Percentiles rank a stretch among this genome's conserved stretches.
Conservation (phyloP, 805 yeast genomes). For the Saturnispora gosingensis region DNA sequence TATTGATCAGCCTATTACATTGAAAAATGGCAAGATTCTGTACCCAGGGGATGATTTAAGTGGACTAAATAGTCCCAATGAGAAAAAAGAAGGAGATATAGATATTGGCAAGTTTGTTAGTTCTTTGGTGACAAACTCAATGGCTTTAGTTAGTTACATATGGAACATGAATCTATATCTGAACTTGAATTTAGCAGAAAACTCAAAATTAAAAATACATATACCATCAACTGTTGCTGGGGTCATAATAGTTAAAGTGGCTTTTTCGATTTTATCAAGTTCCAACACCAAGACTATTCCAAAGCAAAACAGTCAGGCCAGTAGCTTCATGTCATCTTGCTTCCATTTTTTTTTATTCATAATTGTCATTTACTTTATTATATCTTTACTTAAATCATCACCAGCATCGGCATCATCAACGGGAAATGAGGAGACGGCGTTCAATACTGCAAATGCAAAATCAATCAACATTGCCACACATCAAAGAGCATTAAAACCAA, state of each 20-base stretch:
- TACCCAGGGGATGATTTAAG: conserved; percentile 5
- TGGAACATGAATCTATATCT: conserved; percentile 25
- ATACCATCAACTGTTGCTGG: conserved; percentile 18
- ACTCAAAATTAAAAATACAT: conserved; percentile 19
- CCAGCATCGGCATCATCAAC: background rate
- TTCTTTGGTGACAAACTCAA: conserved; percentile 6
- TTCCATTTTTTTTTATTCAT: background rate
- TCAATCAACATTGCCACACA: background rate
- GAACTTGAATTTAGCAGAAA: conserved; percentile 18
- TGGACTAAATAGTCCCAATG: background rate
- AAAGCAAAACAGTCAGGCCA: background rate
- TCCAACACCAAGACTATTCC: background rate
- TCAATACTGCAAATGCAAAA: conserved; percentile 5
- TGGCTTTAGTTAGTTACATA: conserved; percentile 9
- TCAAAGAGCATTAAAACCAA: background rate
- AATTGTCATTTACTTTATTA: background rate
- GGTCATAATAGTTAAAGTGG: conserved; percentile 11
- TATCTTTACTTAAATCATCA: background rate
- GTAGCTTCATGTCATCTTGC: background rate
- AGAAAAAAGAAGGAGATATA: conserved; percentile 1
- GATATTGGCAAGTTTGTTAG: conserved; percentile 14
- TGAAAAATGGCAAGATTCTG: conserved; percentile 14
- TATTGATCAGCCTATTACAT: conserved; percentile 22
- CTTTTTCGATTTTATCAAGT: conserved; percentile 3
- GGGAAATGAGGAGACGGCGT: background rate